These are phyloP conservation scores for Zygosaccharomyces sapae DNA, from an alignment of 1,139 yeast genomes.

Conservation along the genomic window DNA sequence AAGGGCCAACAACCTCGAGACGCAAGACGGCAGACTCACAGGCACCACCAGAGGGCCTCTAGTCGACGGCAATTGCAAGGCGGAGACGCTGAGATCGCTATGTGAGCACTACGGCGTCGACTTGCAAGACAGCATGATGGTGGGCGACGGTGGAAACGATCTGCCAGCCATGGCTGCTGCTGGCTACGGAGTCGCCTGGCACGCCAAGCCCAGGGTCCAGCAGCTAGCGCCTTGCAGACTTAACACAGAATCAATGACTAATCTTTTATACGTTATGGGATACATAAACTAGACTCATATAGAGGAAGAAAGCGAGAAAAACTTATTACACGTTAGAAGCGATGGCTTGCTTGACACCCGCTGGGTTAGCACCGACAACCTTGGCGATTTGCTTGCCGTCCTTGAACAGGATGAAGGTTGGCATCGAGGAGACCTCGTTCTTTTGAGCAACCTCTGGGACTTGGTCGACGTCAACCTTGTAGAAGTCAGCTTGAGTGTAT, in stretches of 20 bases:
- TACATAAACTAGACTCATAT: constrained; percentile 39
- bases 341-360: constrained; percentile 69
- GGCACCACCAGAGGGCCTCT: constrained; percentile 69
- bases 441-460: constrained; percentile 68
- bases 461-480: constrained; percentile 83
- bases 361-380: constrained; percentile 85
- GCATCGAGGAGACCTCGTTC: constrained; percentile 80
- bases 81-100: constrained; percentile 62
- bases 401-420: constrained; percentile 78
- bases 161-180: constrained; percentile 87
- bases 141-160: constrained; percentile 98
- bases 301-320: too few relatives aligned
- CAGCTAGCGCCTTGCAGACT: constrained; percentile 72
- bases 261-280: constrained; percentile 81
- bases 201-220: constrained; percentile 93
- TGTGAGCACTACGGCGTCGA: constrained; percentile 61
- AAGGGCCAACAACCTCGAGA: constrained; percentile 72
- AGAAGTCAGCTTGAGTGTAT: constrained; percentile 59
- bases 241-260: constrained; percentile 65
- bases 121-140: constrained; percentile 63
- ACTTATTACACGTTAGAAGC: constrained; percentile 46
- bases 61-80: constrained; percentile 84
- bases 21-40: constrained; percentile 46
- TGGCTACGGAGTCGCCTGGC: constrained; percentile 95
- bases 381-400: constrained; percentile 66